Base-by-base conservation (phyloP, 345 rosid genomes). In the Sonneratia alba region DNA sequence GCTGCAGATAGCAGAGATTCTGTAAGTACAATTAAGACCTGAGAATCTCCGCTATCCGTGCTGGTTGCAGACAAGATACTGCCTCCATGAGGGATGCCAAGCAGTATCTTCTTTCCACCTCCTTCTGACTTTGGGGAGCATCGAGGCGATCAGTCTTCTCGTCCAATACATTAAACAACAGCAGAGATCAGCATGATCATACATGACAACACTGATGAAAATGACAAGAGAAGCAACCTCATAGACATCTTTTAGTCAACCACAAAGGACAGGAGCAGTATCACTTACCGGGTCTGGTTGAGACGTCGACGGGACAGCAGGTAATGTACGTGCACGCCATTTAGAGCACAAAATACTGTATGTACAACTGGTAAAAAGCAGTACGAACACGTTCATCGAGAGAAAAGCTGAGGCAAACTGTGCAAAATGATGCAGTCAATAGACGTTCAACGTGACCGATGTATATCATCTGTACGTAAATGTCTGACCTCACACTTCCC, bases 31-130 rank as follows among this genome's bases (percentile, higher is more conserved):
- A 91, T 70, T 7, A 97, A 89, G 78, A 94, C 87, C 81, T 94
- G 98, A 77, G 92, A 86, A 76, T 94, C 97, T 14, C 88, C 88
- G 62, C 83, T 81, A 75, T 94, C 97, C 47, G 95, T 96, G 73
- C 83, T 82, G 75, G 88, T 88, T 72, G 78, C 87, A 72, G 79
- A 84, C 71, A 90, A 79, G 69, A 94, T 75, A 78, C 88, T 84
- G 82, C 86, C 75, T 76, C 98, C 97, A 0, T 77, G 74, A 56
- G 32, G 97, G 98, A 76, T 91, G 97, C 98, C 97, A 91, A 27
- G 91, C 88, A 68, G 88, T 79, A 81, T 94, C 98, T 85, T 94
- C 98, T 51, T 89, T 95, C 97, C 98, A 94, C 81, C 92, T 89
- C 80, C 91, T 85, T 71, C 87, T 86, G 77, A 77, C 75, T 27